These are phyloP conservation scores for Nemania sp. DNA, from an alignment of 2,329 filamentous ascomycete genomes.

Conservation along the genomic window DNA sequence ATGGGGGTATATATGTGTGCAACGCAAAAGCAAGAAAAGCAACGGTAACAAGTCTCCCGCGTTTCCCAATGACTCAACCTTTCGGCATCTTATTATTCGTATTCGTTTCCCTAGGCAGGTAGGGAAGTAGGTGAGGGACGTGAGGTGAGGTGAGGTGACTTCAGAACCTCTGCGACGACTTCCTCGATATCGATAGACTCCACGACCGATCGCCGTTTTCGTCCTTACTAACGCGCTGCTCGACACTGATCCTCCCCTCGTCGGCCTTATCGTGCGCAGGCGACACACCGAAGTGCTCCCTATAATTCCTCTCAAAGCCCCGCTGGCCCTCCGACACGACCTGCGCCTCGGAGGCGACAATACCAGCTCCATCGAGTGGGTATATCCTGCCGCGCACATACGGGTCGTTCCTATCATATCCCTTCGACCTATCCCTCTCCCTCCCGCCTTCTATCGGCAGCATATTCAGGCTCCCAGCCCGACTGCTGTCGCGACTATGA, in stretches of 20 bases:
- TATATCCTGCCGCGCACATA: conserved; percentile 42
- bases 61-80: not conserved
- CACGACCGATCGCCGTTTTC: conserved; percentile 16
- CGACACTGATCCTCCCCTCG: conserved; percentile 1
- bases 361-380: conserved; percentile 39
- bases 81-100: not conserved
- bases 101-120: not conserved
- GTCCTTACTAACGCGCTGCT: conserved; percentile 20
- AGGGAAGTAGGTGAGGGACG: too few relatives aligned
- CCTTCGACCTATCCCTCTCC: not conserved
- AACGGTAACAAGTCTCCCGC: not conserved
- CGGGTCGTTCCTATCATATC: conserved; percentile 40
- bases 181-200: conserved; percentile 29
- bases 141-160: too few relatives aligned
- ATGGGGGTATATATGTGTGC: not conserved
- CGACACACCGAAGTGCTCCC: conserved; percentile 38
- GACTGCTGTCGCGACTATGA: too few relatives aligned
- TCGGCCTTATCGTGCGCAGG: conserved; percentile 16
- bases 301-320: conserved; percentile 45
- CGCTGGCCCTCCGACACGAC: conserved; percentile 46
- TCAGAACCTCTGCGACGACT: conserved; percentile 30
- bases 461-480: not conserved
- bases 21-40: not conserved
- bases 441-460: not conserved
- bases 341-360: conserved; percentile 35